A percentile compares a stretch with the other conserved stretches of the same genome.
These are phyloP conservation scores for Coriolopsis trogii DNA, from an alignment of 1,284 basidiomycete genomes.

Conservation along the genomic window DNA sequence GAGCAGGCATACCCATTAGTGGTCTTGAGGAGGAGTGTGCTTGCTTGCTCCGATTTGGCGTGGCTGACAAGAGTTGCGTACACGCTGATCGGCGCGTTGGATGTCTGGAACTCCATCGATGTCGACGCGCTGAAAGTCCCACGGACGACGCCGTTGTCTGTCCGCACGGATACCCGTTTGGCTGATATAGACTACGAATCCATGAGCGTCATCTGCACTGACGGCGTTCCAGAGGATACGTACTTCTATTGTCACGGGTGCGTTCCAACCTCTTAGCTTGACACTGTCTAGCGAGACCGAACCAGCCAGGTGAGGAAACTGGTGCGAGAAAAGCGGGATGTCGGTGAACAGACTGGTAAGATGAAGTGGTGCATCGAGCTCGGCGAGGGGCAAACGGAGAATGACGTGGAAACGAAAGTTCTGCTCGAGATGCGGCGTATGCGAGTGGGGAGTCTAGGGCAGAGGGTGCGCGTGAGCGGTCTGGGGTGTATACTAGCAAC, in stretches of 20 bases:
- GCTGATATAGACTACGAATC: conserved; percentile 7
- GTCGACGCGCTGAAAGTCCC: conserved; percentile 44
- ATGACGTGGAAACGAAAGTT: conserved; percentile 22
- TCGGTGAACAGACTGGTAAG: conserved; percentile 27
- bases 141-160: conserved; percentile 40
- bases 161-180: conserved; percentile 6
- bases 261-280: conserved; percentile 18
- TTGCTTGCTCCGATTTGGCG: too few relatives aligned
- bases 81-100: conserved; percentile 33
- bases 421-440: conserved; percentile 4
- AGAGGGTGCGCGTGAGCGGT: neutral
- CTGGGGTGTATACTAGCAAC: neutral
- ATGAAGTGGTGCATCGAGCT: neutral
- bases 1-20: neutral
- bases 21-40: conserved; percentile 1
- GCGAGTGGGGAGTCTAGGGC: conserved; percentile 20
- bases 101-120: conserved; percentile 39
- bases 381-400: conserved; percentile 24
- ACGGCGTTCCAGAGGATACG: neutral
- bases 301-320: conserved; percentile 21
- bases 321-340: conserved; percentile 25
- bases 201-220: neutral
- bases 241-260: conserved; percentile 20
- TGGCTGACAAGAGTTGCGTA: neutral
- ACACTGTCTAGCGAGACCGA: conserved; percentile 23